Evolutionary conservation across 345 rosid genomes (phyloP).

Genomic region (Eucalyptus curtisii): DNA sequence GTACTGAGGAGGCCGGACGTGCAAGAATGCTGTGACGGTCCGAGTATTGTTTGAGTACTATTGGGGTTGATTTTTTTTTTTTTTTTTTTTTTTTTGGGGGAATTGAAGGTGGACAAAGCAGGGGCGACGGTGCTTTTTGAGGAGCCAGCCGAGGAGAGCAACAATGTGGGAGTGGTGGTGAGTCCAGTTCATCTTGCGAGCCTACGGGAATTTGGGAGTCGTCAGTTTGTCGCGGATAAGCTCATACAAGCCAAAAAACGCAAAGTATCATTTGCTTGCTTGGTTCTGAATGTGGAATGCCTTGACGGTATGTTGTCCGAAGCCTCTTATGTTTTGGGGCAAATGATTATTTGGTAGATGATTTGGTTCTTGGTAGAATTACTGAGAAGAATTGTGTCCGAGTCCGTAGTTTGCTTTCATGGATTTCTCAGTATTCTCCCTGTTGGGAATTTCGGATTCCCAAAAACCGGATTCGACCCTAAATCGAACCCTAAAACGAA

Average conservation of each 20-base stretch:
- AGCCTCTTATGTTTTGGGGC: not conserved
- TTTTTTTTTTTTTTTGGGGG: not conserved
- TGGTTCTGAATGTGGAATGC: not conserved
- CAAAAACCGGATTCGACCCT: too few relatives aligned
- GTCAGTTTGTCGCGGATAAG: constrained; percentile 70
- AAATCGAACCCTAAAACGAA: too few relatives aligned
- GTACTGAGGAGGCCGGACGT: not conserved
- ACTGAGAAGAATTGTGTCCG: not conserved
- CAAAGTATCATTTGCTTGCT: constrained; percentile 23
- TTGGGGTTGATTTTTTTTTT: not conserved
- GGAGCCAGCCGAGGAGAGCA: constrained; percentile 44
- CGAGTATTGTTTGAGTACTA: not conserved
- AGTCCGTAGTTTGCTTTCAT: constrained; percentile 1
- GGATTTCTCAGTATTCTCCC: constrained; percentile 23
- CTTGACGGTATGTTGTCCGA: not conserved
- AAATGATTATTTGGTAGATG: not conserved
- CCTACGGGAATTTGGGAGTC: constrained; percentile 68
- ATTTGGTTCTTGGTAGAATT: not conserved
- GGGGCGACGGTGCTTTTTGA: constrained; percentile 78
- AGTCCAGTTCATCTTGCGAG: constrained; percentile 62
- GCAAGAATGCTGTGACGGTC: not conserved
- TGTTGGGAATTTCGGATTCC: not conserved
- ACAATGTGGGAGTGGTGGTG: constrained; percentile 80
- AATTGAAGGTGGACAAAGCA: constrained; percentile 65
- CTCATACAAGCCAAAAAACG: constrained; percentile 76